phyloP scores from a whole-genome alignment of 2,329 filamentous ascomycete species.

The Calonectria pseudoreteaudii region DNA sequence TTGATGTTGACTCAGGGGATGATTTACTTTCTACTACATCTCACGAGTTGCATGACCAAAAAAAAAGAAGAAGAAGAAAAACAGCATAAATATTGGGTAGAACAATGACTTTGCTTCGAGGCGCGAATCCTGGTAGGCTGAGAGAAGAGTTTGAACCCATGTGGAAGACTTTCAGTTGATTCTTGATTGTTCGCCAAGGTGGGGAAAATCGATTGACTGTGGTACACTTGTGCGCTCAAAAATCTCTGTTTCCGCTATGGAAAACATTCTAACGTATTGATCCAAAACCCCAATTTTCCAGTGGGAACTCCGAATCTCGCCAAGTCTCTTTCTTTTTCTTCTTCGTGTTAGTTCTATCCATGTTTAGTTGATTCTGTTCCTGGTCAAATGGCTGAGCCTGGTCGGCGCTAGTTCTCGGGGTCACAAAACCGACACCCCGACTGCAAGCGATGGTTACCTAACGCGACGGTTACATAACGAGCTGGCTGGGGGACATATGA shows the following conservation, averaged over 20 bases:
- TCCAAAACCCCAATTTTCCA: background rate
- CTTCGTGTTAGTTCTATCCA: too few species aligned
- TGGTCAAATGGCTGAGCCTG: too few species aligned
- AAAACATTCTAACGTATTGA: background rate
- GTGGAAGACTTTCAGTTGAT: too few species aligned
- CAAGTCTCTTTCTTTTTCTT: background rate
- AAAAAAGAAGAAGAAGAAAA: background rate
- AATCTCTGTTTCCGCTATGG: background rate
- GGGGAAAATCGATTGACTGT: too few species aligned
- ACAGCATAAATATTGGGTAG: too few species aligned
- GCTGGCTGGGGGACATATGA: background rate
- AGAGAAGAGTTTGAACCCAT: too few species aligned
- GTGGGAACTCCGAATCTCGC: background rate
- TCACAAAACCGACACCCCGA: background rate
- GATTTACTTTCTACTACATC: background rate
- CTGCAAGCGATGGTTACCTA: too few species aligned
- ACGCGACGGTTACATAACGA: background rate
- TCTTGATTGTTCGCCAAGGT: background rate
- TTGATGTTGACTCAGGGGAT: background rate
- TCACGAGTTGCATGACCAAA: too few species aligned
- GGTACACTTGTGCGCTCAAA: background rate
- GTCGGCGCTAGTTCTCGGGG: background rate
- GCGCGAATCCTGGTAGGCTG: too few species aligned
- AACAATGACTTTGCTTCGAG: too few species aligned
- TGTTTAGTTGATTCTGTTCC: background rate